Conservation (phyloP, 192 early-diverging fungal genomes). For the Physocladia obscura region DNA sequence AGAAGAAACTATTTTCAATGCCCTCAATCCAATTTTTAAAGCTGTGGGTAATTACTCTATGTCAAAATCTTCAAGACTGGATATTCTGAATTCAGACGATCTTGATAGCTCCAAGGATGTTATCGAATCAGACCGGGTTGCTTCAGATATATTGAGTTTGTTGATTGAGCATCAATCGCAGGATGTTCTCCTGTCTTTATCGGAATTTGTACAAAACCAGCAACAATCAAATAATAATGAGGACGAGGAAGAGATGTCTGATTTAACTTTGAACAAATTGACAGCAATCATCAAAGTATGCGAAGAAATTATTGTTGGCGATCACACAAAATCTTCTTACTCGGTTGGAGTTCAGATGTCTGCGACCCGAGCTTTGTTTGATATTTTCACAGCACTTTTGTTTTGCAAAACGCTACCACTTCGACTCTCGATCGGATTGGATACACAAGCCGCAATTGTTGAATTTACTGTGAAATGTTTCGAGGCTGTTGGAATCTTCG, state of each 20-base stretch:
- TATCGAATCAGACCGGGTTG: background rate
- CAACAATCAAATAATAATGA: background rate
- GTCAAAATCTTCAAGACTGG: no score
- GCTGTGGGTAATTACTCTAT: no score
- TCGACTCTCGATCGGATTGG: background rate
- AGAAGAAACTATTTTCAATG: no score
- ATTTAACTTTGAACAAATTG: background rate
- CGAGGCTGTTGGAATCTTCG: constrained; percentile 8
- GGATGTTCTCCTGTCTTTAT: background rate
- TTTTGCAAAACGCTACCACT: background rate
- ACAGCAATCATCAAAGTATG: background rate
- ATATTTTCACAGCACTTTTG: background rate
- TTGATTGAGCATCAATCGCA: background rate
- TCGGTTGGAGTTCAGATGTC: constrained; percentile 2
- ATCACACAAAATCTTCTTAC: no score
- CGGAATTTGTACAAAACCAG: background rate
- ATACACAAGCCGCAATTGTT: background rate
- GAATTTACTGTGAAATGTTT: background rate
- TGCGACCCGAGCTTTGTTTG: background rate
- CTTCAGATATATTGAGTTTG: background rate
- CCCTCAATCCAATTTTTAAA: no score
- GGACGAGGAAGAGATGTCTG: background rate
- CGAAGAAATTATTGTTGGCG: background rate
- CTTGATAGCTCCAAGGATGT: background rate
- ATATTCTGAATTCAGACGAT: background rate